phyloP scores from a whole-genome alignment of 1,139 yeast genomes.

The Blastobotrys serpentis region DNA sequence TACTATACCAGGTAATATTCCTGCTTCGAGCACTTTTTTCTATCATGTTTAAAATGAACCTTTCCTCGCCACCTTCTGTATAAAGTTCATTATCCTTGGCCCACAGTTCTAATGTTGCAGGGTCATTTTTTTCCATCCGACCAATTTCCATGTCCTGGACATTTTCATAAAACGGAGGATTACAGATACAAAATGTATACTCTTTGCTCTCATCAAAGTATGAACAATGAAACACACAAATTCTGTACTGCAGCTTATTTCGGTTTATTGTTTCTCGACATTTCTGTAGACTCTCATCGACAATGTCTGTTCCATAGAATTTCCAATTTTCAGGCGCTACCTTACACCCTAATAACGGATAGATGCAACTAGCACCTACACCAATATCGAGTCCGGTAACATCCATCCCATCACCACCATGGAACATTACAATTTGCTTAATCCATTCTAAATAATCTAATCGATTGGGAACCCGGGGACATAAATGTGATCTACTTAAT shows the following conservation, averaged over 20 bases:
- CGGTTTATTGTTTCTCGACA: slow-evolving; percentile 30
- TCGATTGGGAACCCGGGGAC: slow-evolving; percentile 33
- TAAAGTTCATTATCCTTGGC: slow-evolving; percentile 40
- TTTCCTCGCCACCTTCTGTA: slow-evolving; percentile 45
- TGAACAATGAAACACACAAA: slow-evolving; percentile 11
- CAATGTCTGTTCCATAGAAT: slow-evolving; percentile 44
- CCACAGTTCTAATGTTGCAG: slow-evolving; percentile 24
- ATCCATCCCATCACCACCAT: background rate
- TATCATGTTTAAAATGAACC: slow-evolving; percentile 40
- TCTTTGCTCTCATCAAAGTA: slow-evolving; percentile 5
- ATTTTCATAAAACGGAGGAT: slow-evolving; percentile 48
- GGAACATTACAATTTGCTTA: slow-evolving; percentile 15
- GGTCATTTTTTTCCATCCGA: slow-evolving; percentile 20
- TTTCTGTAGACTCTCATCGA: slow-evolving; percentile 31
- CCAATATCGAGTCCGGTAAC: slow-evolving; percentile 35
- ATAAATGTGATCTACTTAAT: slow-evolving; percentile 25
- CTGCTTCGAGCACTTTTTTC: slow-evolving; percentile 31
- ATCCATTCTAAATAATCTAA: slow-evolving; percentile 32
- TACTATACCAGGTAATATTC: slow-evolving; percentile 40
- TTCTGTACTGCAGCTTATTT: slow-evolving; percentile 26
- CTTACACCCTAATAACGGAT: slow-evolving; percentile 40
- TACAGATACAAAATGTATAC: slow-evolving; percentile 42
- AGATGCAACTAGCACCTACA: slow-evolving; percentile 46
- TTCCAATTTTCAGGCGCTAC: slow-evolving; percentile 24
- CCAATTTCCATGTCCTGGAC: slow-evolving; percentile 35